Evolutionary conservation across 352 stramenopile species (phyloP).

Genomic region (Phytopythium kandeliae): DNA sequence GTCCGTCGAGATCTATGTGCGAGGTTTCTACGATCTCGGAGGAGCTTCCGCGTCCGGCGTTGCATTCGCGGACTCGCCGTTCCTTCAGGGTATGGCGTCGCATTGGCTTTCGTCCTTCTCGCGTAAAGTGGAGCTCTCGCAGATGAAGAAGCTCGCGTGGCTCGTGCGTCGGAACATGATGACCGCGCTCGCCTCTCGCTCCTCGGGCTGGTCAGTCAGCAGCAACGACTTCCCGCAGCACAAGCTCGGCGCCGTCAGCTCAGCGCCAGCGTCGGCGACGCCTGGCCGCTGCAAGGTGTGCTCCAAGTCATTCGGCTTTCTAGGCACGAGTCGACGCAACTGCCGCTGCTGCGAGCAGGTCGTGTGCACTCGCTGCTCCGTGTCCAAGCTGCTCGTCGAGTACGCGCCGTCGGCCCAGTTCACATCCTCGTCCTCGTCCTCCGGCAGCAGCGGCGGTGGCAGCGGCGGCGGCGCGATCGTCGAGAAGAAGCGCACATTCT

Average conservation of each 20-base stretch:
- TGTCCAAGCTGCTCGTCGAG: slow-evolving; percentile 12
- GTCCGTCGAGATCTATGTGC: slow-evolving; percentile 6
- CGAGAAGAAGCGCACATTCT: slow-evolving; percentile 27
- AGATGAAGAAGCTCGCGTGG: slow-evolving; percentile 34
- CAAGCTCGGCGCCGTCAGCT: not conserved
- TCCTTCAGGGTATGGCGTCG: slow-evolving; percentile 17
- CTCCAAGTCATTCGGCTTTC: slow-evolving; percentile 17
- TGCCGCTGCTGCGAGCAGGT: slow-evolving; percentile 20
- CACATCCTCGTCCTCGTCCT: not conserved
- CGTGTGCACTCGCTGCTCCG: slow-evolving; percentile 15
- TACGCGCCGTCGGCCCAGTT: slow-evolving; percentile 3
- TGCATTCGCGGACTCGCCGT: slow-evolving; percentile 7
- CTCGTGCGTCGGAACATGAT: slow-evolving; percentile 17
- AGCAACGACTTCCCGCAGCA: slow-evolving; percentile 1
- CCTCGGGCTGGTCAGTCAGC: not conserved
- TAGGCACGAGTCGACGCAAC: slow-evolving; percentile 15
- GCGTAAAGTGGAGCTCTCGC: slow-evolving; percentile 19
- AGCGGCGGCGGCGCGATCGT: slow-evolving; percentile 9
- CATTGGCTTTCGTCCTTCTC: slow-evolving; percentile 21
- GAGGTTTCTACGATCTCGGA: slow-evolving; percentile 6
- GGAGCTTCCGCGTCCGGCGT: too few relatives aligned
- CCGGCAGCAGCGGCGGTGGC: not conserved
- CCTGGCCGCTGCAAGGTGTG: slow-evolving; percentile 21
- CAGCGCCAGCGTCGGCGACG: not conserved
- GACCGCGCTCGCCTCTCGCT: not conserved